These are phyloP conservation scores for Margaritispora aquatica DNA, from an alignment of 495 filamentous ascomycete species.

Conservation along the genomic window DNA sequence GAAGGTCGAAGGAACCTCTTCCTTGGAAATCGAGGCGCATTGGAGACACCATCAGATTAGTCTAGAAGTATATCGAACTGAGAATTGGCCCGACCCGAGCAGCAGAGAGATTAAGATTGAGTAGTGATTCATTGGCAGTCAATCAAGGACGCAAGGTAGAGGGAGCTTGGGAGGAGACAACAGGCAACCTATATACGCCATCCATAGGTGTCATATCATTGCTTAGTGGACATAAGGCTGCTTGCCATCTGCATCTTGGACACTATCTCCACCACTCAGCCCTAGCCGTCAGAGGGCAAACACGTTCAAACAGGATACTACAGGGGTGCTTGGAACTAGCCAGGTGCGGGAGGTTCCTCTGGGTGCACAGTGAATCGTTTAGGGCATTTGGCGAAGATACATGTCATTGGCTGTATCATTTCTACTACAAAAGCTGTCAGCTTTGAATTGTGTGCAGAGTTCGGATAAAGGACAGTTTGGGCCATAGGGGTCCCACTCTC, in stretches of 20 bases:
- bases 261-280: constrained; percentile 21
- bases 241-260: constrained; percentile 17
- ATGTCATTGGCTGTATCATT: neutral
- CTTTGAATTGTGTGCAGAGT: neutral
- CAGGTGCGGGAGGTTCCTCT: neutral
- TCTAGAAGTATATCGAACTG: neutral
- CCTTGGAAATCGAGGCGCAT: neutral
- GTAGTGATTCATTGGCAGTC: constrained; percentile 9
- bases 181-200: constrained; percentile 20
- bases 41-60: neutral
- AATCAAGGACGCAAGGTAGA: constrained; percentile 10
- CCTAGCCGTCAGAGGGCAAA: constrained; percentile 8
- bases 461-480: constrained; percentile 3
- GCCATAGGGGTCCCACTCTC: neutral
- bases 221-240: constrained; percentile 24
- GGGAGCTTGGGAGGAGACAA: constrained; percentile 3
- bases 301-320: constrained; percentile 8
- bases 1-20: neutral
- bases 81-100: neutral
- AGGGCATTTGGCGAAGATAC: neutral
- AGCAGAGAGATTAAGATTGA: neutral
- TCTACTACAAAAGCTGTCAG: neutral
- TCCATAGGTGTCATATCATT: neutral
- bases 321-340: constrained; percentile 1
- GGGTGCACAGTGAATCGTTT: neutral